Conservation (phyloP, 2,329 filamentous ascomycete genomes). For the Monilinia aucupariae region DNA sequence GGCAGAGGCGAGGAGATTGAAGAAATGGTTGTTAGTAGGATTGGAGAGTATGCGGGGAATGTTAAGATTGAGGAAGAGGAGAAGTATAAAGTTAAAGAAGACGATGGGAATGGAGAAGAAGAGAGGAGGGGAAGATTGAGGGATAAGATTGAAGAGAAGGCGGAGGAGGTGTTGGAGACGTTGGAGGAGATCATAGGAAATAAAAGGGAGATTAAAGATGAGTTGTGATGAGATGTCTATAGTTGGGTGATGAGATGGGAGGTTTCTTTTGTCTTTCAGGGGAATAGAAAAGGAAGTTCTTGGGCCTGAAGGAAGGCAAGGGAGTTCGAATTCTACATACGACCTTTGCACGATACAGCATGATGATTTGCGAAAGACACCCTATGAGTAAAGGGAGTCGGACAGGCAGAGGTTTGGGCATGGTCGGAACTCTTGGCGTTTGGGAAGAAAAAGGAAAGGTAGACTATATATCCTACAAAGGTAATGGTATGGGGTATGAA, state of each 20-base stretch:
- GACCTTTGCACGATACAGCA: not conserved
- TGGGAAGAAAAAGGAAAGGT: too few species aligned
- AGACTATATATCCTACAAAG: too few species aligned
- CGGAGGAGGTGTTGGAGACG: not conserved
- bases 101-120: conserved; percentile 40
- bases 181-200: not conserved
- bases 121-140: not conserved
- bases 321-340: not conserved
- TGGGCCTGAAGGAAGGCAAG: not conserved
- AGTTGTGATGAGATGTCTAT: not conserved
- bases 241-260: not conserved
- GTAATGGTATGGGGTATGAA: too few species aligned
- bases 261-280: not conserved
- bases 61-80: conserved; percentile 57
- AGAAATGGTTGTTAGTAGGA: conserved; percentile 74
- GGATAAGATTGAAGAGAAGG: not conserved
- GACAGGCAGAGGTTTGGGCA: too few species aligned
- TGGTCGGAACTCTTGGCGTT: too few species aligned
- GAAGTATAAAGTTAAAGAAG: conserved; percentile 37
- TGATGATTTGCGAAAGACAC: not conserved
- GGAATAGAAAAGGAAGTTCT: not conserved
- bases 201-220: not conserved
- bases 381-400: not conserved
- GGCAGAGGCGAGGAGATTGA: conserved; percentile 76
- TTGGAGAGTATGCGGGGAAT: conserved; percentile 73